These are phyloP conservation scores for Coemansia reversa DNA, from an alignment of 192 early-diverging fungal genomes.

Conservation along the genomic window DNA sequence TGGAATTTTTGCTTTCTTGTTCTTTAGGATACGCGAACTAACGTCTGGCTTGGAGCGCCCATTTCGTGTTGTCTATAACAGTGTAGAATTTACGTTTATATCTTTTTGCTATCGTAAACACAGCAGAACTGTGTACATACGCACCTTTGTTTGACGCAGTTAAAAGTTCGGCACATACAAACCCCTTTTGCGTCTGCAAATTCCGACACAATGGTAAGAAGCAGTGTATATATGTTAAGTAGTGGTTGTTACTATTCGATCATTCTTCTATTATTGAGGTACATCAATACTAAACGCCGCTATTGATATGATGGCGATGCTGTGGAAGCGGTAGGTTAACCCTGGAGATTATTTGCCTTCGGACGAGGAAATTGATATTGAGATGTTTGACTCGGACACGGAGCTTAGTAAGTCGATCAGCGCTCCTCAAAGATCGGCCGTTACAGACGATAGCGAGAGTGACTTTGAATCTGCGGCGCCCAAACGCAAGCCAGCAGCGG, in stretches of 20 bases:
- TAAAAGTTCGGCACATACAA: no score
- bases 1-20: neutral
- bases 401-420: constrained; percentile 41
- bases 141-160: no score
- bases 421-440: constrained; percentile 9
- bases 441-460: constrained; percentile 36
- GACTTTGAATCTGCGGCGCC: constrained; percentile 36
- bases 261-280: no score
- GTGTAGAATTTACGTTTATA: neutral
- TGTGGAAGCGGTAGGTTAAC: constrained; percentile 16
- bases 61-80: neutral
- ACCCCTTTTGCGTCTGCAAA: no score
- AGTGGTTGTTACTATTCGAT: no score
- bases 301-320: neutral
- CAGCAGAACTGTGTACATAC: no score
- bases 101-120: neutral
- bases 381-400: constrained; percentile 54
- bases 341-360: constrained; percentile 45
- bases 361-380: constrained; percentile 55
- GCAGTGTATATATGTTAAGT: neutral
- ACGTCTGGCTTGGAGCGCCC: neutral
- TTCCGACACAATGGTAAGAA: constrained; percentile 4
- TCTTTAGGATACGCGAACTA: neutral
- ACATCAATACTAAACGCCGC: neutral
- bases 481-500: constrained; percentile 24